Conservation (phyloP, 331 rosid species). For the Telfairia occidentalis region DNA sequence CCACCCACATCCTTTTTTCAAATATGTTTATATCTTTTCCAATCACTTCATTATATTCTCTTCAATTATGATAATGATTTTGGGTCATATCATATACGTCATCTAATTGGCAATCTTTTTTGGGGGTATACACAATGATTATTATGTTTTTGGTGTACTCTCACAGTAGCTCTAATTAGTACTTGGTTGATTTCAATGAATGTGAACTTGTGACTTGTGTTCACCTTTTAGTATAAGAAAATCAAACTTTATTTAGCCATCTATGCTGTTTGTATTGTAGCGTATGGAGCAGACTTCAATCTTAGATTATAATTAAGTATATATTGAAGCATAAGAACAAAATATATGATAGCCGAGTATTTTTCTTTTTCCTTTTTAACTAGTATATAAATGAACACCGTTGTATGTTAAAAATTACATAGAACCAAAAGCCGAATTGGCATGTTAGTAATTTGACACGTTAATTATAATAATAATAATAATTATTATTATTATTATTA, state of each 20-base stretch:
- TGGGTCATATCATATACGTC: background rate
- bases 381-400: background rate
- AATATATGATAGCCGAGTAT: too few relatives aligned
- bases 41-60: constrained; percentile 10
- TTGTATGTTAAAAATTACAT: background rate
- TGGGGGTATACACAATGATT: background rate
- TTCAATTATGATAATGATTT: constrained; percentile 7
- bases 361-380: too few relatives aligned
- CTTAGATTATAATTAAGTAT: too few relatives aligned
- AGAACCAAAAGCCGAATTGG: background rate
- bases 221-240: background rate
- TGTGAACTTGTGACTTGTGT: background rate
- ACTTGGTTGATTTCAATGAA: background rate
- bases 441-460: background rate
- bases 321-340: too few relatives aligned
- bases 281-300: too few relatives aligned
- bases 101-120: background rate
- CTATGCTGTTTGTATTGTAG: background rate
- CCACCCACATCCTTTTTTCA: background rate
- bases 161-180: background rate
- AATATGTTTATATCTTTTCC: background rate
- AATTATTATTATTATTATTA: too few relatives aligned
- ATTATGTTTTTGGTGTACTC: background rate
- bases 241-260: background rate
- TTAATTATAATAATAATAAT: too few relatives aligned